Evolutionary conservation across 2,329 filamentous ascomycete species (phyloP), one percentile per base, ranked within the genome.

Genomic region (Botrytis deweyae): DNA sequence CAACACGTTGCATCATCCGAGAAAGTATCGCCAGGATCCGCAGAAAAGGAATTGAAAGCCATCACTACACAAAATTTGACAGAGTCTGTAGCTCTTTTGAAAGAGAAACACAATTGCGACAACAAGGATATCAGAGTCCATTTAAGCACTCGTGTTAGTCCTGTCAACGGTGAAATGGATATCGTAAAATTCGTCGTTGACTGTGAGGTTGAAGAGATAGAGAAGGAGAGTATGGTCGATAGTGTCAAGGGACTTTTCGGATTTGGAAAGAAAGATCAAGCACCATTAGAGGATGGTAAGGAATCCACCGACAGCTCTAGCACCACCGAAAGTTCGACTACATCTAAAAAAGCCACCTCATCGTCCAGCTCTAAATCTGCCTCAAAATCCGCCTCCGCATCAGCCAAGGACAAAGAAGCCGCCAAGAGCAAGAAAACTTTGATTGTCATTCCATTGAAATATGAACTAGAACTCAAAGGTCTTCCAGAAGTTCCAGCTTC

Each of bases 201-300:
- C 82, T 99, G 96, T 80, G 93, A 97, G 81, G 89, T 92, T 40
- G 93, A 97, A 70, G 87, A 87, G 7, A 82, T 84, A 14, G 90
- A 91, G 65, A 93, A 94, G 82, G 93, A 93, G 76, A 91, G 92
- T 70, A 88, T 98, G 67, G 93, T 98, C 66, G 95, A 97, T 80
- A 95, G 94, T 62, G 93, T 98, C 77, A 99, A 99, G 87, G 97
- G 95, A 77, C 89, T 98, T 76, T 97, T 99, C 81, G 96, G 96
- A 9, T 95, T 98, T 81, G 96, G 95, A 40, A 97, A 97, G 84
- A 92, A 92, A 46, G 93, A 95, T 73, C 92, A 97, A 83, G 87
- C 88, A 76, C 86, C 87, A 8, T 81, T 97, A 74, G 92, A 91
- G 67, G 87, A 88, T 20, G 86, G 85, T 36, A 89, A 87, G 61